Percentiles rank a stretch among this genome's conserved stretches.
Conservation (phyloP, 306 rosid species). For the Prosopis cineraria region DNA sequence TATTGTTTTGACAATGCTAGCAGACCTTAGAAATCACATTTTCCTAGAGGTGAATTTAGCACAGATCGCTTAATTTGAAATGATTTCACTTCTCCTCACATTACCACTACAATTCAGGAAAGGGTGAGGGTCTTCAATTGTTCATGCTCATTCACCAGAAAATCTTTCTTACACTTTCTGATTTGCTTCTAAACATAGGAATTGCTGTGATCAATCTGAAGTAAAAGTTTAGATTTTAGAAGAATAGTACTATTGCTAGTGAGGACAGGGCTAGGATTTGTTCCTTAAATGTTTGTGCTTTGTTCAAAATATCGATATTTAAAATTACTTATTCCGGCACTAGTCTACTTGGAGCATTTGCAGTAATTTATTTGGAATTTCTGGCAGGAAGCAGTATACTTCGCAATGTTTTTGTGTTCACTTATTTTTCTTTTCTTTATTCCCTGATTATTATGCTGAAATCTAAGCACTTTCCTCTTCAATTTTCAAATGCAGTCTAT, state of each 20-base stretch:
- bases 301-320: neutral
- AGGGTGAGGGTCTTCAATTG: neutral
- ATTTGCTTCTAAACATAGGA: neutral
- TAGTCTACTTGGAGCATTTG: neutral
- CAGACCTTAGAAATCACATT: neutral
- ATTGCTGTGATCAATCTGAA: neutral
- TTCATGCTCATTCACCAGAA: neutral
- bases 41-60: neutral
- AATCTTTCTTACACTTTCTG: neutral
- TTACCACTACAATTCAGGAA: neutral
- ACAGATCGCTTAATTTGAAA: neutral
- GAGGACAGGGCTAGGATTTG: neutral
- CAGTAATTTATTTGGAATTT: neutral
- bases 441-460: slow-evolving; percentile 7
- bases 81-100: neutral
- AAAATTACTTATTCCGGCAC: neutral
- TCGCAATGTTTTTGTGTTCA: slow-evolving; percentile 25
- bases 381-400: neutral
- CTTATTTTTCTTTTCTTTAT: slow-evolving; percentile 19
- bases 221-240: neutral
- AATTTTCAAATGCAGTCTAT: slow-evolving; percentile 57
- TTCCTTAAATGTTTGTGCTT: neutral
- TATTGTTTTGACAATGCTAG: too few relatives aligned
- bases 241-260: neutral
- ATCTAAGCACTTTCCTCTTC: slow-evolving; percentile 17